Percentiles rank a stretch among this genome's conserved stretches.
Evolutionary conservation across 1,139 yeast genomes (phyloP).

Genomic region (Pichia sp.): DNA sequence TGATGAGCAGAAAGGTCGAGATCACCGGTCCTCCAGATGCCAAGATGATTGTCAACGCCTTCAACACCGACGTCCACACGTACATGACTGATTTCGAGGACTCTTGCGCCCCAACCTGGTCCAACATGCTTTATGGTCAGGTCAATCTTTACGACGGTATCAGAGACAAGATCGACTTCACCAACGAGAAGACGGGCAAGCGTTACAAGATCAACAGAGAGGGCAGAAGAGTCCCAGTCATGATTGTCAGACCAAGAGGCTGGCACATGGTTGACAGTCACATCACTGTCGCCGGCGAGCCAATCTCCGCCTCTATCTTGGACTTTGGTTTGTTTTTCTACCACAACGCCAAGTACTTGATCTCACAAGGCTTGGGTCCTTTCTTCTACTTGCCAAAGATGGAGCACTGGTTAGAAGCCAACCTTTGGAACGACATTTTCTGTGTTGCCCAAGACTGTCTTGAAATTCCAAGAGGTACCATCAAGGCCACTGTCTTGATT

Average conservation of each 20-base stretch:
- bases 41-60: slow-evolving; percentile 90
- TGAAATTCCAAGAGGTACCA: slow-evolving; percentile 62
- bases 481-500: slow-evolving; percentile 67
- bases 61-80: slow-evolving; percentile 83
- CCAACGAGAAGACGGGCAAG: slow-evolving; percentile 43
- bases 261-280: slow-evolving; percentile 81
- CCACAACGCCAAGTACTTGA: slow-evolving; percentile 59
- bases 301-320: slow-evolving; percentile 70
- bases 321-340: slow-evolving; percentile 75
- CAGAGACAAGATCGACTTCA: slow-evolving; percentile 58
- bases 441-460: slow-evolving; percentile 65
- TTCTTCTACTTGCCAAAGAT: slow-evolving; percentile 73
- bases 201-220: slow-evolving; percentile 39
- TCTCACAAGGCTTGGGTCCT: slow-evolving; percentile 65
- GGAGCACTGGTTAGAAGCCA: slow-evolving; percentile 76
- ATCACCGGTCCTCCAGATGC: slow-evolving; percentile 92
- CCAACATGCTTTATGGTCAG: slow-evolving; percentile 82
- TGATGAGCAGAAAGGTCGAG: slow-evolving; percentile 41
- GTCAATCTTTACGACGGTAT: slow-evolving; percentile 87
- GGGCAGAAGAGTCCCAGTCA: slow-evolving; percentile 59
- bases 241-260: slow-evolving; percentile 82
- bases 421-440: slow-evolving; percentile 72
- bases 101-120: slow-evolving; percentile 94
- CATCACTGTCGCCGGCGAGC: slow-evolving; percentile 65
- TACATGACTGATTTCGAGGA: slow-evolving; percentile 97